A percentile compares a stretch with the other conserved stretches of the same genome.
Evolutionary conservation across 2,329 filamentous ascomycete genomes (phyloP).

Genomic region (Moelleriella libera): DNA sequence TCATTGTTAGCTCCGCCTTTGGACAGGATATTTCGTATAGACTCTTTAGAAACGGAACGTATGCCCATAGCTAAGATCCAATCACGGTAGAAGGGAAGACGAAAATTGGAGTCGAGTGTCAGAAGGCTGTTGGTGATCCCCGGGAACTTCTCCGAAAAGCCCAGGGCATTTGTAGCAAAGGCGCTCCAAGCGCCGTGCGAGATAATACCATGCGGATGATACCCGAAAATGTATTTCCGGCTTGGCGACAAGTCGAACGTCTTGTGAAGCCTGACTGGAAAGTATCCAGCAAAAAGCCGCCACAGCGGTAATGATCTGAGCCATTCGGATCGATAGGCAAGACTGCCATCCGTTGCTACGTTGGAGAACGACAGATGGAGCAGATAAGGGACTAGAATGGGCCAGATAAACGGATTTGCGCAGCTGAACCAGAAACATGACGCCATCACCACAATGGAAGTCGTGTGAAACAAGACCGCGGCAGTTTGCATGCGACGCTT

Average conservation of each 20-base stretch:
- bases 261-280: constrained; percentile 77
- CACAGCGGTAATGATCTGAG: constrained; percentile 63
- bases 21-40: constrained; percentile 75
- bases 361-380: constrained; percentile 73
- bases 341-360: constrained; percentile 59
- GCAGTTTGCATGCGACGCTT: constrained; percentile 63
- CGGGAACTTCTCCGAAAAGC: constrained; percentile 77
- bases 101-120: constrained; percentile 92
- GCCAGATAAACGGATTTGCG: constrained; percentile 86
- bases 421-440: constrained; percentile 83
- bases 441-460: constrained; percentile 55
- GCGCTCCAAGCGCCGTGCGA: constrained; percentile 89
- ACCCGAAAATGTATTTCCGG: constrained; percentile 91
- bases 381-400: constrained; percentile 60
- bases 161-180: constrained; percentile 80
- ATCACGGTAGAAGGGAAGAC: constrained; percentile 84
- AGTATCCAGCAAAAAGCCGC: constrained; percentile 86
- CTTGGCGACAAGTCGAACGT: constrained; percentile 65
- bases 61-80: constrained; percentile 85
- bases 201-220: constrained; percentile 96
- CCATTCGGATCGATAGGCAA: constrained; percentile 61
- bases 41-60: constrained; percentile 78
- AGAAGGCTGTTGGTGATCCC: constrained; percentile 89
- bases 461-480: constrained; percentile 60
- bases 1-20: constrained; percentile 64